These are phyloP conservation scores for Cyclotella baltica DNA, from an alignment of 108 stramenopile genomes.

Conservation along the genomic window DNA sequence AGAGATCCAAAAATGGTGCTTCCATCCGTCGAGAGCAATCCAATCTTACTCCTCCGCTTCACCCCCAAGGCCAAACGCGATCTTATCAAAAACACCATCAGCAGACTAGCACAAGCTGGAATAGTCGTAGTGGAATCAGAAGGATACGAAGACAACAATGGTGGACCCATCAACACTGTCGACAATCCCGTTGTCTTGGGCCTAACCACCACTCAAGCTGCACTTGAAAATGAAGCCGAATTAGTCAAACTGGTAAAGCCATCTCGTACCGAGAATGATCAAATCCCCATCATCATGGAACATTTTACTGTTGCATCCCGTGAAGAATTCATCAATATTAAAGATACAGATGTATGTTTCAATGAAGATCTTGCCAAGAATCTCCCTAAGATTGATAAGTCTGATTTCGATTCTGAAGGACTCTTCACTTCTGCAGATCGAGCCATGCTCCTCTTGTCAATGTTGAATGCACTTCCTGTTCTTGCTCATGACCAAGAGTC, in stretches of 20 bases:
- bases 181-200: slow-evolving; percentile 22
- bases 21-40: slow-evolving; percentile 54
- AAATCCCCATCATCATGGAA: slow-evolving; percentile 56
- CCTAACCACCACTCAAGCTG: slow-evolving; percentile 57
- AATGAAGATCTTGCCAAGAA: slow-evolving; percentile 12
- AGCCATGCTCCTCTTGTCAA: slow-evolving; percentile 41
- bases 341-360: slow-evolving; percentile 25
- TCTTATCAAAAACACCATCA: slow-evolving; percentile 45
- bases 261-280: slow-evolving; percentile 30
- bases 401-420: slow-evolving; percentile 43
- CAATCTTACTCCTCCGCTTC: slow-evolving; percentile 60
- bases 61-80: slow-evolving; percentile 46
- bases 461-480: slow-evolving; percentile 53
- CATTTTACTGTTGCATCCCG: slow-evolving; percentile 52
- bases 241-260: slow-evolving; percentile 53
- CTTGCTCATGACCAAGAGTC: slow-evolving; percentile 21
- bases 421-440: slow-evolving; percentile 61
- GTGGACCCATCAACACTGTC: not conserved
- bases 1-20: slow-evolving; percentile 25
- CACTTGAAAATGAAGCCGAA: slow-evolving; percentile 66
- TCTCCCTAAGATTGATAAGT: slow-evolving; percentile 12
- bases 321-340: slow-evolving; percentile 32
- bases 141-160: slow-evolving; percentile 12
- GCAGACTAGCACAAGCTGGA: slow-evolving; percentile 47
- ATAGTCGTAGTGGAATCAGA: slow-evolving; percentile 46